These are phyloP conservation scores for Rhizophora mangle DNA, from an alignment of 345 rosid species.

Conservation along the genomic window DNA sequence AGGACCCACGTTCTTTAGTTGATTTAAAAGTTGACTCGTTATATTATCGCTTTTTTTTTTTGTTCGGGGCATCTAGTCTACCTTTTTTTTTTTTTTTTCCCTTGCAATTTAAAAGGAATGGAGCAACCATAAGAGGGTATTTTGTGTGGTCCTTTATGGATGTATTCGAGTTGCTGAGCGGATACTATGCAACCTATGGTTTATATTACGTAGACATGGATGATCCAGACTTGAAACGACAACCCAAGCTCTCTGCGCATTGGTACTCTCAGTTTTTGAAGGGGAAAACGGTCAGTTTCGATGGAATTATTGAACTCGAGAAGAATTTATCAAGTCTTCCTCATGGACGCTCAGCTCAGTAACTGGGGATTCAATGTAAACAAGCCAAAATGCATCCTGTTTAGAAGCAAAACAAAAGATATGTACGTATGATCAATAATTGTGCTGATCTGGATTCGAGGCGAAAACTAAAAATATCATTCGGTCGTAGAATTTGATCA, in stretches of 20 bases:
- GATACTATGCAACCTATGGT: constrained; percentile 37
- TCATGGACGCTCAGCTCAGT: background rate
- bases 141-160: constrained; percentile 54
- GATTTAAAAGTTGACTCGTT: background rate
- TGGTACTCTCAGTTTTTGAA: constrained; percentile 49
- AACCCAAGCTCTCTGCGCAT: constrained; percentile 49
- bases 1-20: too few relatives aligned
- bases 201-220: constrained; percentile 43
- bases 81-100: background rate
- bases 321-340: background rate
- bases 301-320: constrained; percentile 13
- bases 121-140: constrained; percentile 45
- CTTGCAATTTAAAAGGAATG: constrained; percentile 31
- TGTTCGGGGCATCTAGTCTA: too few relatives aligned
- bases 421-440: too few relatives aligned
- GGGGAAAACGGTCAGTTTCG: constrained; percentile 20
- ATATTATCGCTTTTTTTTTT: background rate
- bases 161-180: constrained; percentile 37
- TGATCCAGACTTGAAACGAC: constrained; percentile 37
- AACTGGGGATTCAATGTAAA: too few relatives aligned
- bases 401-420: too few relatives aligned
- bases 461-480: too few relatives aligned
- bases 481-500: too few relatives aligned
- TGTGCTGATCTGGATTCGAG: too few relatives aligned
- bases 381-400: too few relatives aligned